phyloP scores from a whole-genome alignment of 1,139 yeast species.

The Candida tetrigidarum region DNA sequence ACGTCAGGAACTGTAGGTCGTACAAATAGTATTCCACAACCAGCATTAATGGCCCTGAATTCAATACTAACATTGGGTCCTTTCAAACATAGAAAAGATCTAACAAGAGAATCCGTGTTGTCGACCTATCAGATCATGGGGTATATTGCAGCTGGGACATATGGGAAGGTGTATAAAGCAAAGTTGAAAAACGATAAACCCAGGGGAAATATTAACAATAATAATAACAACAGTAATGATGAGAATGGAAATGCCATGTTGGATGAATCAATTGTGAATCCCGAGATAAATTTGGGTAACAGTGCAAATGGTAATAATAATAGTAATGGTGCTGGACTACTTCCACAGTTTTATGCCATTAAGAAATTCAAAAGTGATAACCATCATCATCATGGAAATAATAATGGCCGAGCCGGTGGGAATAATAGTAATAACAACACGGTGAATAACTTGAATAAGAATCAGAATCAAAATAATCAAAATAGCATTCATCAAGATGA shows the following conservation, averaged over 20 bases:
- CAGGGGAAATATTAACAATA: constrained; percentile 1
- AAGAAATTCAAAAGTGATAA: constrained; percentile 95
- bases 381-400: constrained; percentile 48
- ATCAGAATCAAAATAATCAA: constrained; percentile 17
- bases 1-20: constrained; percentile 5
- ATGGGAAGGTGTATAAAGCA: constrained; percentile 97
- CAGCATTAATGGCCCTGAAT: constrained; percentile 65
- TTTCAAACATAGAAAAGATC: constrained; percentile 73
- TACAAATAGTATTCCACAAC: constrained; percentile 31
- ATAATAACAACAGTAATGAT: neutral
- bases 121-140: constrained; percentile 88
- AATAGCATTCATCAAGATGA: constrained; percentile 68
- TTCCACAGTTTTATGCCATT: constrained; percentile 66
- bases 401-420: constrained; percentile 22
- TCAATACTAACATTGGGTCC: constrained; percentile 75
- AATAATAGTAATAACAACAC: constrained; percentile 39
- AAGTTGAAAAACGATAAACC: constrained; percentile 39
- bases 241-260: constrained; percentile 4
- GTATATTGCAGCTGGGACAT: constrained; percentile 98
- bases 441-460: constrained; percentile 42
- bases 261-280: constrained; percentile 6
- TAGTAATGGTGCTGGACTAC: constrained; percentile 4
- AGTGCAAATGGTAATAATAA: neutral
- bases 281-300: neutral
- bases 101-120: constrained; percentile 69